A percentile compares a stretch with the other conserved stretches of the same genome.
phyloP scores from a whole-genome alignment of 805 yeast species.

The Candida methanosorbosa region DNA sequence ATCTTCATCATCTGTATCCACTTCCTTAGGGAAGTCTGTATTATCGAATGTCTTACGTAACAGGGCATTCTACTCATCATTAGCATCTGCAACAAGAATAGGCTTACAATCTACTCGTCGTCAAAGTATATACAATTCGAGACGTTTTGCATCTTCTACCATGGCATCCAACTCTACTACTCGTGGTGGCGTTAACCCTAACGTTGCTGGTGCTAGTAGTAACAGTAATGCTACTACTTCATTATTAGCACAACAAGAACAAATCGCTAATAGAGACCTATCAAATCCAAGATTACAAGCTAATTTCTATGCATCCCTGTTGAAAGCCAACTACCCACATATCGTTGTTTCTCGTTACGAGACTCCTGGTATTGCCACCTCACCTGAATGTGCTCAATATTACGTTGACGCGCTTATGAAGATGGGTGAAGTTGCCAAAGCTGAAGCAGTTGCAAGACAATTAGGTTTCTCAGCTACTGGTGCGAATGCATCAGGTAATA shows the following conservation, averaged over 20 bases:
- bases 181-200: too few relatives aligned
- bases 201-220: neutral
- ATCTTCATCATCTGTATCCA: too few relatives aligned
- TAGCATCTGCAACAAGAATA: too few relatives aligned
- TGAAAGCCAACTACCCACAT: conserved; percentile 86
- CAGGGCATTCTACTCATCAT: too few relatives aligned
- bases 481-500: conserved; percentile 10
- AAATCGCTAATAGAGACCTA: conserved; percentile 73
- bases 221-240: conserved; percentile 10
- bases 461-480: conserved; percentile 19
- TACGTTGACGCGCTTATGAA: conserved; percentile 77
- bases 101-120: too few relatives aligned
- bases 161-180: too few relatives aligned
- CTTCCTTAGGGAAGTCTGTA: too few relatives aligned
- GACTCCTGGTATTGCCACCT: conserved; percentile 84
- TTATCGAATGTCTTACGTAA: too few relatives aligned
- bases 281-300: conserved; percentile 70
- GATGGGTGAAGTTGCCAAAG: conserved; percentile 71
- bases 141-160: too few relatives aligned
- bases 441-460: conserved; percentile 52
- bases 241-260: conserved; percentile 59
- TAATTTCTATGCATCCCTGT: conserved; percentile 65
- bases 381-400: conserved; percentile 67
- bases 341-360: conserved; percentile 92
- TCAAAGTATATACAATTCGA: too few relatives aligned